Evolutionary conservation across 345 rosid genomes (phyloP).

Genomic region (Laguncularia racemosa): DNA sequence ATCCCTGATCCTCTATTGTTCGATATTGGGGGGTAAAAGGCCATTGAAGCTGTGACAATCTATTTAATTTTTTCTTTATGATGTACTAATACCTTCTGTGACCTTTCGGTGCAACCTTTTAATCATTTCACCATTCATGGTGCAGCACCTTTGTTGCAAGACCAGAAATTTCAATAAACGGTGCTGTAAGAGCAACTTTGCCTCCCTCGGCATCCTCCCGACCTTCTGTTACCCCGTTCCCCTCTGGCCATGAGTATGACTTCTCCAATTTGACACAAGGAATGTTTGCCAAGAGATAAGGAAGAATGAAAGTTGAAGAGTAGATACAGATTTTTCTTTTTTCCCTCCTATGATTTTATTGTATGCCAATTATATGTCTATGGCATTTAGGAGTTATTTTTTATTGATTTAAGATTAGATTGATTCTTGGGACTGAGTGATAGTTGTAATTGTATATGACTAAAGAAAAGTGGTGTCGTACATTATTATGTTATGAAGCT

Average conservation of each 20-base stretch:
- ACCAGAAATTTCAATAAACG: constrained; percentile 22
- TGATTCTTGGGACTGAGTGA: no score
- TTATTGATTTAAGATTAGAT: no score
- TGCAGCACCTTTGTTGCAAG: constrained; percentile 23
- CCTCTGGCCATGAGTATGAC: constrained; percentile 32
- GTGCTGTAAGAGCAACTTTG: constrained; percentile 8
- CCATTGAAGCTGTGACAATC: no score
- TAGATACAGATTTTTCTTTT: not conserved
- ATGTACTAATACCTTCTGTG: no score
- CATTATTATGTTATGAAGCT: no score
- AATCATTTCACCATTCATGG: not conserved
- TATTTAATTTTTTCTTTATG: no score
- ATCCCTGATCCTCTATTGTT: no score
- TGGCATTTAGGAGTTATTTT: not conserved
- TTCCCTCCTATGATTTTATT: not conserved
- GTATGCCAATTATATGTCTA: not conserved
- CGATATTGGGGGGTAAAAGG: no score
- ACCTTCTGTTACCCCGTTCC: constrained; percentile 19
- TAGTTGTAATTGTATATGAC: no score
- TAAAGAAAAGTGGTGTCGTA: no score
- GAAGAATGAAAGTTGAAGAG: not conserved
- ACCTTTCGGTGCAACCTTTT: no score
- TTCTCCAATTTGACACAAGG: constrained; percentile 42
- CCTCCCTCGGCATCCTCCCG: constrained; percentile 17
- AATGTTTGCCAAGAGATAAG: constrained; percentile 28